Base-by-base conservation (phyloP, 495 filamentous ascomycete species). In the Parachaetomium inaequale region DNA sequence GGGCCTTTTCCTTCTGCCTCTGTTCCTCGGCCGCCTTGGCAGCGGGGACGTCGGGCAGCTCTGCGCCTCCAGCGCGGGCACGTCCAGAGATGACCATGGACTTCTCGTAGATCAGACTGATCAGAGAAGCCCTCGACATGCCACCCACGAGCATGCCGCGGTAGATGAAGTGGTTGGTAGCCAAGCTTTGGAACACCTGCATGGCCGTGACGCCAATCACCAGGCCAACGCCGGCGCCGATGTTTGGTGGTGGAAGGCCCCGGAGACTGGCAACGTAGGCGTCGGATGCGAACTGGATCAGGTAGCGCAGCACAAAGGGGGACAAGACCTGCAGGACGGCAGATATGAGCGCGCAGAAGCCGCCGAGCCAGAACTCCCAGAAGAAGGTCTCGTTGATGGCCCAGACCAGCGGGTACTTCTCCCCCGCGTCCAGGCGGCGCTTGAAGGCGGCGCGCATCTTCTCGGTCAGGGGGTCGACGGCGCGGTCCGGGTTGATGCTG, bases 371-470 rank as follows among this genome's bases (percentile, higher is more conserved):
- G 69, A 98, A 96, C 69, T 97, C 93, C 60, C 79, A 76, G 65
- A 87, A 85, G 79, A 94, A 95, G 2, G 90, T 91, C 63, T 97
- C 93, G 73, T 94, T 89, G 52, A 98, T 68, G 7, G 93, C 90
- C 78, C 85, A 88, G 12, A 90, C 66, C 12, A 98, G 77, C 0
- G 93, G 89, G 60, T 88, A 82, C 66, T 90, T 88, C 40, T 85
- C 84, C 26, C 90, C 89, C 26, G 83, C 78, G 38, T 79, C 79
- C 7, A 84, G 78, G 7, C 92, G 83, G 55, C 78, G 81, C 60
- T 88, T 75, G 67, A 96, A 90, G 0, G 88, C 84, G 36, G 76
- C 80, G 25, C 84, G 76, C 26, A 94, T 74, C 66, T 83, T 88
- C 8, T 72, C 70, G 11, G 88, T 84, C 68, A 96, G 69, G 5